phyloP scores from a whole-genome alignment of 2,329 filamentous ascomycete species.

The Scytalidium lignicola region DNA sequence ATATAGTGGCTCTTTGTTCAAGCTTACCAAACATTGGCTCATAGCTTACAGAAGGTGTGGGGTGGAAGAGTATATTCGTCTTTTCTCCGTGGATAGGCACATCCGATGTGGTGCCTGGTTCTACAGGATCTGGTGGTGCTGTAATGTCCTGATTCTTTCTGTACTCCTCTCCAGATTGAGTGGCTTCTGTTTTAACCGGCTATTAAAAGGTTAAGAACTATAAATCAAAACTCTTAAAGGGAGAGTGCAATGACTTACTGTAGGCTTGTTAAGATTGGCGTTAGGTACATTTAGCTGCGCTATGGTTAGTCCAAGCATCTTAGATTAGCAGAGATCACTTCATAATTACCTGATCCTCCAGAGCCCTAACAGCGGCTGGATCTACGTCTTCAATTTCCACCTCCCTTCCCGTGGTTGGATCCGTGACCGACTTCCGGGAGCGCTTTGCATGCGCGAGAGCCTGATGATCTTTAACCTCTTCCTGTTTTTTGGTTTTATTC shows the following conservation, averaged over 20 bases:
- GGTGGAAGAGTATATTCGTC: conserved; percentile 94
- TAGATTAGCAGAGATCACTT: conserved; percentile 2
- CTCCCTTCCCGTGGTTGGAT: conserved; percentile 82
- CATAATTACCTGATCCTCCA: conserved; percentile 58
- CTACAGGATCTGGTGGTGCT: conserved; percentile 82
- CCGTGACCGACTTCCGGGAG: conserved; percentile 59
- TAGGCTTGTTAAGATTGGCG: conserved; percentile 73
- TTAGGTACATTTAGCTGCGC: conserved; percentile 76
- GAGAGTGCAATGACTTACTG: conserved; percentile 36
- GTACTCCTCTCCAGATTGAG: conserved; percentile 74
- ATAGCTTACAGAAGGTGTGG: conserved; percentile 83
- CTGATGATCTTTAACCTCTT: conserved; percentile 13
- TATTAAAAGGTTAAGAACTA: conserved; percentile 19
- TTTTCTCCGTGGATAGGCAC: conserved; percentile 95
- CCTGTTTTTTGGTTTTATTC: conserved; percentile 28
- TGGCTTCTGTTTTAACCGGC: conserved; percentile 63
- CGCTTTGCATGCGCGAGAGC: background rate
- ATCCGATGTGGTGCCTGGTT: conserved; percentile 78
- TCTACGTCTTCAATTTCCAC: conserved; percentile 82
- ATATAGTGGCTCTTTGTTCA: conserved; percentile 66
- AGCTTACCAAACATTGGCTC: conserved; percentile 79
- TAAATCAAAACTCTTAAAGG: conserved; percentile 5
- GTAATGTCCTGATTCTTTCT: conserved; percentile 82
- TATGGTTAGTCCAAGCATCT: background rate
- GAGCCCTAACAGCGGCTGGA: conserved; percentile 62